Evolutionary conservation across 2,329 filamentous ascomycete species (phyloP).

Genomic region (Ramularia collo-cygni): DNA sequence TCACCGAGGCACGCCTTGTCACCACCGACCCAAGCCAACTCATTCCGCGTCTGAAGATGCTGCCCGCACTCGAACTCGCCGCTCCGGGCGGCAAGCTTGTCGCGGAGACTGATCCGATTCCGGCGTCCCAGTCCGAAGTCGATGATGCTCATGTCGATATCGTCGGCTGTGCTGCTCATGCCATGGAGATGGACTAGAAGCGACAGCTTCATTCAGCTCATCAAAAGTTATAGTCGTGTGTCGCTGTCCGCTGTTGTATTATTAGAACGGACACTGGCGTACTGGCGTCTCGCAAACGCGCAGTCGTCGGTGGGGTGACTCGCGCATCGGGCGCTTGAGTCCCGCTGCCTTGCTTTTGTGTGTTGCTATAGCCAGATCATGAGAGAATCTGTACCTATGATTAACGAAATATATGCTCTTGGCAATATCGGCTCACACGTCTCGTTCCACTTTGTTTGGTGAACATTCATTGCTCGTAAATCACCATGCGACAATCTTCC

Average conservation of each 20-base stretch:
- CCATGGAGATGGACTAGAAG: conserved; percentile 28
- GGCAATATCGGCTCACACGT: too few relatives aligned
- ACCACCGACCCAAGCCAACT: conserved; percentile 29
- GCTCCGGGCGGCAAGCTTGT: conserved; percentile 27
- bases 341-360: conserved; percentile 3
- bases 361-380: too few relatives aligned
- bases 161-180: conserved; percentile 25
- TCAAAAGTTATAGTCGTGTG: conserved; percentile 4
- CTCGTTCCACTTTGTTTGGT: too few relatives aligned
- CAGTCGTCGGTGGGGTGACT: conserved; percentile 6
- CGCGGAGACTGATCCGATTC: conserved; percentile 26
- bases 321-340: conserved; percentile 17
- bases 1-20: conserved; percentile 43
- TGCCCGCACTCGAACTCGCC: conserved; percentile 29
- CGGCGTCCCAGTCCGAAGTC: conserved; percentile 22
- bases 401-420: too few relatives aligned
- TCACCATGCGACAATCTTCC: too few relatives aligned
- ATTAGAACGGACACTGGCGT: conserved; percentile 4
- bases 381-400: too few relatives aligned
- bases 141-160: conserved; percentile 14
- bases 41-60: conserved; percentile 28
- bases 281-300: conserved; percentile 7
- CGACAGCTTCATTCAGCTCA: neutral
- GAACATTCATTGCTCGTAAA: too few relatives aligned
- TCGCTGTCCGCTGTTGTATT: conserved; percentile 6